Percentiles rank a stretch among this genome's conserved stretches.
Conservation (phyloP, 169 alveolate genomes). For the Theileria annulata region DNA sequence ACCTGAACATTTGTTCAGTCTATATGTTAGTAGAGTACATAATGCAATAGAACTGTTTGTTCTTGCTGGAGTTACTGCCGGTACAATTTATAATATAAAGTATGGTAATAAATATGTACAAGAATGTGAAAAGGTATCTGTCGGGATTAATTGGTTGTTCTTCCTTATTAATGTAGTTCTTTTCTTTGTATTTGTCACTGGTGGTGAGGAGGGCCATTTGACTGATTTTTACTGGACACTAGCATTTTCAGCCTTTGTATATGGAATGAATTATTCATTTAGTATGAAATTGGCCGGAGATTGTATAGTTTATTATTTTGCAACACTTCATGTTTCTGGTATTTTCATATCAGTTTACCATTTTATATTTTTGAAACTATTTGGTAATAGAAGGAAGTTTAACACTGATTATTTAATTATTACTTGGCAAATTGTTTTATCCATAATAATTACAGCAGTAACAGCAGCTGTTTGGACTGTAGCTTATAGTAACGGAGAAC, state of each 20-base stretch:
- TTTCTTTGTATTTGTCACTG: background rate
- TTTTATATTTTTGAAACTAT: conserved; percentile 1
- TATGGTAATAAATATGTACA: background rate
- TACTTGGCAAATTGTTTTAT: background rate
- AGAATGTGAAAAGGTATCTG: background rate
- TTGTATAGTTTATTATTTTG: background rate
- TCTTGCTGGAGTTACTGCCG: background rate
- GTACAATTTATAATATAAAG: background rate
- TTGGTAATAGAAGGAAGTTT: background rate
- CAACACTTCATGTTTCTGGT: background rate
- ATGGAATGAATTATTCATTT: background rate
- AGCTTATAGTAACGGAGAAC: background rate
- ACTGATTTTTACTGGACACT: conserved; percentile 11
- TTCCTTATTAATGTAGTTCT: conserved; percentile 2
- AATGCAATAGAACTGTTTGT: conserved; percentile 15
- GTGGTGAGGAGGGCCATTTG: conserved; percentile 17
- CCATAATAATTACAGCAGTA: background rate
- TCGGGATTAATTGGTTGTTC: conserved; percentile 1
- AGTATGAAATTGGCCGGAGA: background rate
- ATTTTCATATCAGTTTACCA: background rate
- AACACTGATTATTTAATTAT: background rate
- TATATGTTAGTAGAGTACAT: conserved; percentile 1
- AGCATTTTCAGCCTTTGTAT: conserved; percentile 9
- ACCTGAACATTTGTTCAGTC: conserved; percentile 10
- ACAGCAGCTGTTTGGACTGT: conserved; percentile 13